phyloP scores from a whole-genome alignment of 1,284 basidiomycete genomes.

The Cryptococcus sp. region DNA sequence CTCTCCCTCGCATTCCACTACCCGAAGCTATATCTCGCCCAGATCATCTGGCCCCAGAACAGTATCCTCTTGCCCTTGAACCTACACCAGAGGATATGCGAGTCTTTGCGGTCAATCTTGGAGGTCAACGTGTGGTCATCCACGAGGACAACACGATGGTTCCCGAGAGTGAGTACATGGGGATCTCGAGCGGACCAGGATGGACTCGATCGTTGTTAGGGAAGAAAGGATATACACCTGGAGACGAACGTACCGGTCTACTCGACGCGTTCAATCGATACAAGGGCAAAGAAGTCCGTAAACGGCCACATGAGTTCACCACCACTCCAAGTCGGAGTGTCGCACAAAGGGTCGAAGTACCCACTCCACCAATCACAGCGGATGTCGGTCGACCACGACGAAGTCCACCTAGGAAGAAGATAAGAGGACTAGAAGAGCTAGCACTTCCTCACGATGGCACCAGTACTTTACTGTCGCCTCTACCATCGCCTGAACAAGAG shows the following conservation, averaged over 20 bases:
- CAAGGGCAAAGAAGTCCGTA: constrained; percentile 34
- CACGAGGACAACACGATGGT: constrained; percentile 30
- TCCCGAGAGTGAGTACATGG: background rate
- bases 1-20: constrained; percentile 36
- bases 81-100: constrained; percentile 41
- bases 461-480: constrained; percentile 24
- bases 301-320: constrained; percentile 25
- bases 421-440: constrained; percentile 25
- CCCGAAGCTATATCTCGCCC: constrained; percentile 31
- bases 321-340: constrained; percentile 5
- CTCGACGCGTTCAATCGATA: constrained; percentile 18
- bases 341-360: background rate
- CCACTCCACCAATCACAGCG: constrained; percentile 16
- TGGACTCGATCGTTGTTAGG: constrained; percentile 11
- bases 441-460: constrained; percentile 14
- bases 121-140: constrained; percentile 36
- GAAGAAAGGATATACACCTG: background rate
- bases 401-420: constrained; percentile 42
- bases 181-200: constrained; percentile 17
- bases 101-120: constrained; percentile 37
- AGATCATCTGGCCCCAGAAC: constrained; percentile 20
- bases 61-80: constrained; percentile 39
- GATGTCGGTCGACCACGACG: constrained; percentile 7
- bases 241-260: constrained; percentile 17
- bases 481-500: constrained; percentile 34